Evolutionary conservation across 129 eudicot genomes (phyloP).

Genomic region (Lactuca sativa): DNA sequence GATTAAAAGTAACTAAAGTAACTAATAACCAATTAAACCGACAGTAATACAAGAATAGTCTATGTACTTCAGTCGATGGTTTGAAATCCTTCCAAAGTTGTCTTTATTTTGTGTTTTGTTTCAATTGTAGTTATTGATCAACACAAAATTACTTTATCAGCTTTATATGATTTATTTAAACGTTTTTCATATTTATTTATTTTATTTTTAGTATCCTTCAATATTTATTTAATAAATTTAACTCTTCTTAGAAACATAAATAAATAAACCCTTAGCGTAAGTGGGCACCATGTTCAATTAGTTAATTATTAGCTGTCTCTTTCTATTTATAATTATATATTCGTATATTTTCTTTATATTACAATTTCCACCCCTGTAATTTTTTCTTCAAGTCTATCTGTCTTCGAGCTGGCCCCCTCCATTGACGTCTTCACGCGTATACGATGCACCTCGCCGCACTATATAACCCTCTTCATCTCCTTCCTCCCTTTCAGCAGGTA

Average conservation of each 20-base stretch:
- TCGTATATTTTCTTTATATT: neutral
- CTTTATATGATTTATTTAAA: too few species aligned
- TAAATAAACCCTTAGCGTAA: neutral
- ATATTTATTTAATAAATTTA: neutral
- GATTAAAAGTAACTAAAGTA: too few species aligned
- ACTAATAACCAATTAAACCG: neutral
- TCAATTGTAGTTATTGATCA: too few species aligned
- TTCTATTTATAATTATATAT: neutral
- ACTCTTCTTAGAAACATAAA: neutral
- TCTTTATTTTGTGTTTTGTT: too few species aligned
- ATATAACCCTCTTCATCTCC: constrained; percentile 13
- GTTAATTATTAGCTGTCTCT: constrained; percentile 27
- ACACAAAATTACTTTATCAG: too few species aligned
- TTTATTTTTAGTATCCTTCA: neutral
- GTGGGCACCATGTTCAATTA: constrained; percentile 29
- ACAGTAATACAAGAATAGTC: too few species aligned
- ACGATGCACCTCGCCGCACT: constrained; percentile 20
- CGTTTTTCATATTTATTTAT: too few species aligned
- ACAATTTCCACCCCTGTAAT: constrained; percentile 20
- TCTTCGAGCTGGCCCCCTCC: constrained; percentile 32
- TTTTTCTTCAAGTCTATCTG: constrained; percentile 15
- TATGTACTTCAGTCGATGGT: too few species aligned
- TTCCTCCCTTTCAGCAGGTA: constrained; percentile 18
- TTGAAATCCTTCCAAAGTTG: too few species aligned
- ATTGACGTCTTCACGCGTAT: constrained; percentile 36